These are phyloP conservation scores for Penicillium tannophilum DNA, from an alignment of 495 filamentous ascomycete genomes.

Conservation along the genomic window DNA sequence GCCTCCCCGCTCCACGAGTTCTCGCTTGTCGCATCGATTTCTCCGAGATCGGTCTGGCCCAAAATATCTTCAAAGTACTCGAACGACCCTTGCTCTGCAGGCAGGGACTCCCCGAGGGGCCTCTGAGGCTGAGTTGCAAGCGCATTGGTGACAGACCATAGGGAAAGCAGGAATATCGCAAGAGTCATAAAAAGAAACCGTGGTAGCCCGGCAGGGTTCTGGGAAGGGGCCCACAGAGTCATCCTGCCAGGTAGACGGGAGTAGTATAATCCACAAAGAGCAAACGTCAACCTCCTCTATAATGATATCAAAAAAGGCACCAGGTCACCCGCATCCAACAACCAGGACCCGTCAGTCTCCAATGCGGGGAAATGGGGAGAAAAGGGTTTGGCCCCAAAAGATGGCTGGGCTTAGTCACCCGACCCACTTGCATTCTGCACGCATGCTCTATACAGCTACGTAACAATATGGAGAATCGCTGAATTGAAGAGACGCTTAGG, in stretches of 20 bases:
- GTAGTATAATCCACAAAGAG: slow-evolving; percentile 9
- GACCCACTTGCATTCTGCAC: background rate
- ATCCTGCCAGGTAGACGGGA: slow-evolving; percentile 17
- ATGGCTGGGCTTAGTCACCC: slow-evolving; percentile 25
- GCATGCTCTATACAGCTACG: background rate
- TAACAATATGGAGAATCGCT: background rate
- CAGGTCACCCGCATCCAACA: background rate
- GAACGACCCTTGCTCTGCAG: background rate
- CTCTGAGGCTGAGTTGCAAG: slow-evolving; percentile 33
- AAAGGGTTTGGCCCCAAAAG: slow-evolving; percentile 8
- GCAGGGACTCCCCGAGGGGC: slow-evolving; percentile 13
- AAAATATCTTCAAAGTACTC: slow-evolving; percentile 3
- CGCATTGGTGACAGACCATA: slow-evolving; percentile 29
- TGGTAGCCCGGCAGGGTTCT: slow-evolving; percentile 16
- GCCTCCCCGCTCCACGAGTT: slow-evolving; percentile 14
- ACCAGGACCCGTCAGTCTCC: slow-evolving; percentile 4
- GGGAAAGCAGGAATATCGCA: slow-evolving; percentile 26
- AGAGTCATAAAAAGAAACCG: slow-evolving; percentile 23
- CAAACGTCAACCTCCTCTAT: slow-evolving; percentile 22
- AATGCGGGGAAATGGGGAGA: slow-evolving; percentile 28
- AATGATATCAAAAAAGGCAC: slow-evolving; percentile 15
- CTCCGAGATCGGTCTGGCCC: slow-evolving; percentile 16
- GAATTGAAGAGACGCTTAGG: background rate
- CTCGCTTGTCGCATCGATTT: slow-evolving; percentile 3
- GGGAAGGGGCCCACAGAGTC: slow-evolving; percentile 14